Evolutionary conservation across 371 early-diverging fungal species (phyloP), one percentile per base, ranked within the genome.

Genomic region (Apophysomyces trapeziformis): DNA sequence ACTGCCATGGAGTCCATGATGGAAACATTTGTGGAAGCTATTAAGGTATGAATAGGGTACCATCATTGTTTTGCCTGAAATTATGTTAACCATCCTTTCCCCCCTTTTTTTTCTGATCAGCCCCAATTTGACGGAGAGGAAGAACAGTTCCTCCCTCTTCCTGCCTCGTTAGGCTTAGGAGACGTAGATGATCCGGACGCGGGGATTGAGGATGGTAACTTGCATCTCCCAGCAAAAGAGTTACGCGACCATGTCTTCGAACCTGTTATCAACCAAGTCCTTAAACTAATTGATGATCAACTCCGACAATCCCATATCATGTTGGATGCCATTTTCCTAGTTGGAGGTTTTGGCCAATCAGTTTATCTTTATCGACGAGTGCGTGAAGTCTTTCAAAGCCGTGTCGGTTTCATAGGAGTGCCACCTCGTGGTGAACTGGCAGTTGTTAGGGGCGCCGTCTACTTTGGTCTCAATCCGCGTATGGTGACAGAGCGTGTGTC

Each of bases 71-170:
- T 43, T 21, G 43, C 50, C 38, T 61, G 4, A 18, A 26, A 64
- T 11, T 18, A 14, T 63, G 45, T 32, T 35, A 61, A 38, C 46
- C 18, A n/a, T 46, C 43, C 16, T 32, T 47, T 14, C 12, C 13
- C 26, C 14, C 35, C 41, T 36, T 61, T 61, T 59, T 56, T 58
- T 46, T 61, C 35, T 39, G 35, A 18, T 61, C 75, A 83, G 75
- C 86, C 86, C 62, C 82, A 84, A 73, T 86, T 86, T 73, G 86
- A 86, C 67, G 85, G 85, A 38, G 79, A 84, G 47, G 86, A 86
- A 61, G 84, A 86, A 39, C 86, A 83, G 64, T 84, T 84, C 69
- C 66, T 84, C 63, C 76, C 77, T 58, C 70, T 84, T 63, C 85
- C 85, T 46, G 85, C 84, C 67, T 79, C 82, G 59, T 75, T 76